phyloP scores from a whole-genome alignment of 163 green algal genomes.

The Scenedesmus sp. region DNA sequence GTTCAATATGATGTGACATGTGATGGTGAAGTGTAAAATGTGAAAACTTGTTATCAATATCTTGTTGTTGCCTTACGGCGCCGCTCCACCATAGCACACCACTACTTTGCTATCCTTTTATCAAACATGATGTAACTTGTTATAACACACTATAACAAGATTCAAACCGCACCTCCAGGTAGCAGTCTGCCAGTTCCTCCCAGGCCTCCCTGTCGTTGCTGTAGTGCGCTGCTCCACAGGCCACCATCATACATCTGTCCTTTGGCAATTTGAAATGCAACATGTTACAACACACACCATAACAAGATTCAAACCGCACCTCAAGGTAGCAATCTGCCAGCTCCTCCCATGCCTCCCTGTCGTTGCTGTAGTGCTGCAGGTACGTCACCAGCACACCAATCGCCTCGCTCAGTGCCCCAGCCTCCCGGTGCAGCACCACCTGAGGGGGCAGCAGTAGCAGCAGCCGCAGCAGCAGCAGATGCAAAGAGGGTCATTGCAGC shows the following conservation, averaged over 20 bases:
- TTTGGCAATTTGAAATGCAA: neutral
- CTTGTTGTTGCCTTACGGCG: conserved; percentile 71
- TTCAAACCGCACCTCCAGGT: conserved; percentile 61
- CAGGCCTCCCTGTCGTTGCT: conserved; percentile 76
- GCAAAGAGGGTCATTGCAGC: neutral
- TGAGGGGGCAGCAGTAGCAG: conserved; percentile 29
- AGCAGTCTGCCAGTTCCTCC: conserved; percentile 77
- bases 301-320: conserved; percentile 18
- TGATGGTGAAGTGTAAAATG: too few species aligned
- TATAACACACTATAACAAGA: neutral
- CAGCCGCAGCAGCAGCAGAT: neutral
- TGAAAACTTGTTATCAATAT: conserved; percentile 49
- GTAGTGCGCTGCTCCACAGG: conserved; percentile 56
- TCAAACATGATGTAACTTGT: neutral
- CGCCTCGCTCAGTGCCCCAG: conserved; percentile 68
- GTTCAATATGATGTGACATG: neutral
- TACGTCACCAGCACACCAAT: conserved; percentile 80
- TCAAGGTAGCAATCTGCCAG: conserved; percentile 75
- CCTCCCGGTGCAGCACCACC: conserved; percentile 59
- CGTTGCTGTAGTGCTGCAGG: conserved; percentile 78
- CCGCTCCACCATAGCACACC: conserved; percentile 17
- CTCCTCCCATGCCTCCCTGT: conserved; percentile 78
- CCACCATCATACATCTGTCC: neutral
- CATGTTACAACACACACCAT: neutral
- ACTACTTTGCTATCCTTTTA: neutral